Conservation (phyloP, 2,329 filamentous ascomycete species). For the Sphaerulina populicola region DNA sequence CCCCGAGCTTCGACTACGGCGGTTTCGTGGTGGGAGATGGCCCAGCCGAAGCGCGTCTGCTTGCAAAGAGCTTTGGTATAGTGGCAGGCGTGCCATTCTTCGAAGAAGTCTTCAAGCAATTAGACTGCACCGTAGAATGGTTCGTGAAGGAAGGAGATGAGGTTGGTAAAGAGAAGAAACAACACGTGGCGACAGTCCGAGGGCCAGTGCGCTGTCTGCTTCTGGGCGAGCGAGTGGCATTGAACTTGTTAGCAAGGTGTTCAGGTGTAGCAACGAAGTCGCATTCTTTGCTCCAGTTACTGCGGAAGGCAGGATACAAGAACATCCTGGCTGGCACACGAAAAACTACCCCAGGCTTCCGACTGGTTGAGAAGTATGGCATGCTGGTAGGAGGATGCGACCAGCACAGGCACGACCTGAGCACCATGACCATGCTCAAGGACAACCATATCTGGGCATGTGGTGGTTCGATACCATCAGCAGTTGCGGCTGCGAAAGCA, state of each 20-base stretch:
- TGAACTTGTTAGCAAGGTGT: conserved; percentile 84
- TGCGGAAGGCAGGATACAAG: conserved; percentile 59
- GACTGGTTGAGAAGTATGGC: conserved; percentile 94
- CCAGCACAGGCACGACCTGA: conserved; percentile 79
- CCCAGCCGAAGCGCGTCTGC: conserved; percentile 42
- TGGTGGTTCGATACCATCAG: conserved; percentile 70
- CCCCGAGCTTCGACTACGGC: conserved; percentile 91
- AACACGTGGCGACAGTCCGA: conserved; percentile 67
- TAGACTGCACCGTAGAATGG: conserved; percentile 87
- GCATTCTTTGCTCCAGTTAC: conserved; percentile 42
- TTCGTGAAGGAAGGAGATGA: conserved; percentile 64
- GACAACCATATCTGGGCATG: conserved; percentile 97
- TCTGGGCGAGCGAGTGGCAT: conserved; percentile 83
- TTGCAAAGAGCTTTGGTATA: conserved; percentile 61
- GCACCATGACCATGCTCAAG: conserved; percentile 95
- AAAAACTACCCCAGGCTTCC: conserved; percentile 94
- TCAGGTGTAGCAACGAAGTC: conserved; percentile 73
- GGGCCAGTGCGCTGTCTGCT: conserved; percentile 77
- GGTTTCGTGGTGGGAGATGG: conserved; percentile 86
- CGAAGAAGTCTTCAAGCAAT: conserved; percentile 81
- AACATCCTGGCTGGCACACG: conserved; percentile 87
- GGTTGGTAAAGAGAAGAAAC: conserved; percentile 55
- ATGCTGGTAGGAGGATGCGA: conserved; percentile 93
- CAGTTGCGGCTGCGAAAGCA: conserved; percentile 72
- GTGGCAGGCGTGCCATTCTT: conserved; percentile 92